These are phyloP conservation scores for Mortierella polycephala DNA, from an alignment of 371 early-diverging fungal genomes.

Conservation along the genomic window DNA sequence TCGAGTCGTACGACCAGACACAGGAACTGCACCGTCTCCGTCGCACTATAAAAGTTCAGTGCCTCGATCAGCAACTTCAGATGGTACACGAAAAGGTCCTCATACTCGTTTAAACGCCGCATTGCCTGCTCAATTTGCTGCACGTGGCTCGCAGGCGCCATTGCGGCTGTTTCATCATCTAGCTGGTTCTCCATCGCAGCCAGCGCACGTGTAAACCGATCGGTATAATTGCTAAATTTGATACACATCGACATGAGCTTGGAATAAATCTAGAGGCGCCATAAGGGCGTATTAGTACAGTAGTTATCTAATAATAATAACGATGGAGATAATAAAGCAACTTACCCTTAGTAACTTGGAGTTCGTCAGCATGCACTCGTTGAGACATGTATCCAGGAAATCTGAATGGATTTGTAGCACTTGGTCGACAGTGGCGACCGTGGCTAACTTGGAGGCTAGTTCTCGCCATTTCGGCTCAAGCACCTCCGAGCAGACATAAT, in stretches of 20 bases:
- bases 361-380: constrained; percentile 91
- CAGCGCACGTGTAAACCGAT: constrained; percentile 58
- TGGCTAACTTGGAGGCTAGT: constrained; percentile 69
- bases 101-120: constrained; percentile 63
- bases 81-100: constrained; percentile 72
- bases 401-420: constrained; percentile 84
- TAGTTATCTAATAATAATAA: too few species aligned
- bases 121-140: constrained; percentile 52
- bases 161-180: constrained; percentile 57
- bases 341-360: constrained; percentile 80
- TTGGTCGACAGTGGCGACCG: constrained; percentile 85
- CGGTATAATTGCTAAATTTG: constrained; percentile 70
- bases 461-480: constrained; percentile 88
- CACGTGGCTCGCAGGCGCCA: constrained; percentile 26
- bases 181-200: constrained; percentile 59
- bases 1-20: constrained; percentile 84
- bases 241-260: constrained; percentile 76
- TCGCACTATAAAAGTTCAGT: constrained; percentile 80
- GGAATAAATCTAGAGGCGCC: constrained; percentile 68
- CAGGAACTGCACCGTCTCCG: constrained; percentile 77
- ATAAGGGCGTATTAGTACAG: background rate
- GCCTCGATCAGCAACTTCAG: constrained; percentile 79
- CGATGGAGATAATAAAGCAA: too few species aligned
- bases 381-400: constrained; percentile 88
- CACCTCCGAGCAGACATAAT: constrained; percentile 88